These are phyloP conservation scores for Handroanthus guayacan DNA, from an alignment of 257 asterid species.

Conservation along the genomic window DNA sequence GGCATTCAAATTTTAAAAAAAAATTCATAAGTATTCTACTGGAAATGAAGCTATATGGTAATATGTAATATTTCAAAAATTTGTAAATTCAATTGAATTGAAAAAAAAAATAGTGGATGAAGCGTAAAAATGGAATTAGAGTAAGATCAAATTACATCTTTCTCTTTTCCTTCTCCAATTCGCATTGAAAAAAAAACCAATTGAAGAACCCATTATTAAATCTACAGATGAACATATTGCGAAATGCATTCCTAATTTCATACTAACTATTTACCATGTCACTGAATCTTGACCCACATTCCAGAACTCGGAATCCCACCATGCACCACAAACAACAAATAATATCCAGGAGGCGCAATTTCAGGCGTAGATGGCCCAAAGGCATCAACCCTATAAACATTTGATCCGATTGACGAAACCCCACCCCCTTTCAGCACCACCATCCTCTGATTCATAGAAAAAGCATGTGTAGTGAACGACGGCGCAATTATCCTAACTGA, in stretches of 20 bases:
- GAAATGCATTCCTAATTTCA: neutral
- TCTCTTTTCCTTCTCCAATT: too few relatives aligned
- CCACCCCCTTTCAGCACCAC: conserved; percentile 48
- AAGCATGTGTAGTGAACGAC: conserved; percentile 68
- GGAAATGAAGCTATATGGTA: too few relatives aligned
- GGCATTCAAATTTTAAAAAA: too few relatives aligned
- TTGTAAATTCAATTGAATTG: too few relatives aligned
- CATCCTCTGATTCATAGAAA: conserved; percentile 81
- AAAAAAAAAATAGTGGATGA: too few relatives aligned
- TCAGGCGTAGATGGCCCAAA: conserved; percentile 57
- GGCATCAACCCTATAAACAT: conserved; percentile 31
- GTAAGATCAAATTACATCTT: too few relatives aligned
- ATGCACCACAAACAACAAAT: conserved; percentile 69
- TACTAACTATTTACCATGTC: neutral
- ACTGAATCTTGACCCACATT: conserved; percentile 59
- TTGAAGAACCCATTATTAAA: neutral
- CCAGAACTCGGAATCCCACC: conserved; percentile 63
- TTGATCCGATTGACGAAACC: conserved; percentile 22
- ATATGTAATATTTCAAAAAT: too few relatives aligned
- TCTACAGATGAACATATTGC: too few relatives aligned
- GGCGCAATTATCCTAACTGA: conserved; percentile 62
- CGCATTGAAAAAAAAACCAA: too few relatives aligned
- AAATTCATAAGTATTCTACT: too few relatives aligned
- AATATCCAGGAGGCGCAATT: conserved; percentile 76
- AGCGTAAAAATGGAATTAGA: too few relatives aligned